Percentiles rank a stretch among this genome's conserved stretches.
Conservation (phyloP, 768 basidiomycete genomes). For the Podaxis pistillaris region DNA sequence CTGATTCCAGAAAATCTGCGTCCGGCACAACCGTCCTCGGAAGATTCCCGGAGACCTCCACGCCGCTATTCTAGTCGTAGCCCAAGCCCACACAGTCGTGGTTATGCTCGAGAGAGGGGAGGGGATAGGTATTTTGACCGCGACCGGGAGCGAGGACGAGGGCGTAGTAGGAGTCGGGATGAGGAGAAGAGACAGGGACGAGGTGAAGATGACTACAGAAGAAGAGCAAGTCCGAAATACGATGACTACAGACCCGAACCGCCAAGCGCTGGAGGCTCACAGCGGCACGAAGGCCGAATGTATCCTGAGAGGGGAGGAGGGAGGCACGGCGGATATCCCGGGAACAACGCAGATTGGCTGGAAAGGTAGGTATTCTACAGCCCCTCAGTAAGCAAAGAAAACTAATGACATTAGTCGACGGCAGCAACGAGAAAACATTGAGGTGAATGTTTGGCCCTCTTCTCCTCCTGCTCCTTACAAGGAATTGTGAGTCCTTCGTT, state of each 20-base stretch:
- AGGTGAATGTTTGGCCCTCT: slow-evolving; percentile 73
- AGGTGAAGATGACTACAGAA: slow-evolving; percentile 18
- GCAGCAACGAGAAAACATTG: slow-evolving; percentile 56
- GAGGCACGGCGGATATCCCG: slow-evolving; percentile 18
- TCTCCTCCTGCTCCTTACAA: slow-evolving; percentile 55
- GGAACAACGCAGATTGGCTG: slow-evolving; percentile 51
- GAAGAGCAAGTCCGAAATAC: slow-evolving; percentile 58
- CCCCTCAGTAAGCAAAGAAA: background rate
- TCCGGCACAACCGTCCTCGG: slow-evolving; percentile 20
- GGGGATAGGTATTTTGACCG: slow-evolving; percentile 26
- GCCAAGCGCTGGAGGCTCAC: slow-evolving; percentile 31
- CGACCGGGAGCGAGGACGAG: slow-evolving; percentile 16
- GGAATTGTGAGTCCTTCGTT: slow-evolving; percentile 55
- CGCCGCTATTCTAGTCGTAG: slow-evolving; percentile 27
- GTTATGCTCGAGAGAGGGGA: slow-evolving; percentile 29
- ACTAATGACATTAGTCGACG: background rate
- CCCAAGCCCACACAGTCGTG: slow-evolving; percentile 28
- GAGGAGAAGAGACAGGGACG: slow-evolving; percentile 20
- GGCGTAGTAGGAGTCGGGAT: slow-evolving; percentile 21
- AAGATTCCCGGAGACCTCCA: slow-evolving; percentile 39
- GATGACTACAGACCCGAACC: slow-evolving; percentile 47
- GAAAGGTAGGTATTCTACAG: slow-evolving; percentile 54
- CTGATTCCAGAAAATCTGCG: slow-evolving; percentile 51
- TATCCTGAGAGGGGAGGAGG: slow-evolving; percentile 46
- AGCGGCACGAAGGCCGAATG: slow-evolving; percentile 45